A percentile compares a stretch with the other conserved stretches of the same genome.
Conservation (phyloP, 177 flowering plant genomes). For the Vitis hybrid region DNA sequence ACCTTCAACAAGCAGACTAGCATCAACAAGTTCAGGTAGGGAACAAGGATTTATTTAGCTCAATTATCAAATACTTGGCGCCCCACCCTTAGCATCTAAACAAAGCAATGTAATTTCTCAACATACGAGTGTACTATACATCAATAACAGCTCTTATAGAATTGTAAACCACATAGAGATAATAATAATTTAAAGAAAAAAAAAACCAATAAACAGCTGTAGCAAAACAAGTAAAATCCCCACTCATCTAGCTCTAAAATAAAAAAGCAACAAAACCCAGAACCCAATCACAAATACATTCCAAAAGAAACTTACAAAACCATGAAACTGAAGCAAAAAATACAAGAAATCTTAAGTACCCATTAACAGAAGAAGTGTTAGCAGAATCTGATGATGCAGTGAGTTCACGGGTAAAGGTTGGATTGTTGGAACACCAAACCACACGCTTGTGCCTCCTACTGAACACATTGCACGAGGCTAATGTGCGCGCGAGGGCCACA, state of each 20-base stretch:
- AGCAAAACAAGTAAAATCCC: too few species aligned
- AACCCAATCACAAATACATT: background rate
- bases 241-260: too few species aligned
- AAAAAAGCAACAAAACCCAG: too few species aligned
- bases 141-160: too few species aligned
- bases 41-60: too few species aligned
- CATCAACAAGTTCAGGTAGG: too few species aligned
- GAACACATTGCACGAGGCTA: conserved; percentile 19
- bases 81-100: too few species aligned
- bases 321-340: background rate
- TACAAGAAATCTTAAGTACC: conserved; percentile 17
- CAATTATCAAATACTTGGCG: too few species aligned
- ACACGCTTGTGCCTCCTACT: conserved; percentile 1
- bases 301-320: background rate
- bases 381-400: conserved; percentile 9
- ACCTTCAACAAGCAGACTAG: too few species aligned
- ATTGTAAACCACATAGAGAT: too few species aligned
- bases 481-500: conserved; percentile 30
- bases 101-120: too few species aligned
- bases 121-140: too few species aligned
- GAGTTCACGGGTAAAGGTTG: conserved; percentile 11
- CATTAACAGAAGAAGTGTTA: conserved; percentile 8
- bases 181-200: background rate
- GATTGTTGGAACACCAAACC: conserved; percentile 11
- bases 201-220: background rate